phyloP scores from a whole-genome alignment of 208 protist species.

The Wallacemonas sp. region DNA sequence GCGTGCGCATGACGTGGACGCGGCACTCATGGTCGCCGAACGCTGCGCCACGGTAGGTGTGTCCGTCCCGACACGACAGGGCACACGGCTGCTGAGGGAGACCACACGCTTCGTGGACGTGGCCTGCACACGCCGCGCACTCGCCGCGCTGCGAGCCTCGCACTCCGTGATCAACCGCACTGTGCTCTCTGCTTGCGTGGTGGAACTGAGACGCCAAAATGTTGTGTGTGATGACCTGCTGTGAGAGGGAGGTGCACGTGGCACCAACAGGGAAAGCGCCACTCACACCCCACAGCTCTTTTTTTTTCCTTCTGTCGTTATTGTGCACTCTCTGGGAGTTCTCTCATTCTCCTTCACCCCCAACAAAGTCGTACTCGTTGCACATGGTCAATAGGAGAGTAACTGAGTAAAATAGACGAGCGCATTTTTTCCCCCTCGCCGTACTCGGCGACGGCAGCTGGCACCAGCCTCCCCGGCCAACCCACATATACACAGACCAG shows the following conservation, averaged over 20 bases:
- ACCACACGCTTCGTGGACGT: constrained; percentile 36
- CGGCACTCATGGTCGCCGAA: constrained; percentile 45
- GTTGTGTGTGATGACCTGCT: constrained; percentile 33
- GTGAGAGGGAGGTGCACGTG: background rate
- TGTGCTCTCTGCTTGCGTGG: constrained; percentile 39
- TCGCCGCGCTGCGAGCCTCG: constrained; percentile 38
- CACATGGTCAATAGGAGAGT: too few relatives aligned
- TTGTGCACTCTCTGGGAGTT: too few relatives aligned
- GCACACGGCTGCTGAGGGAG: constrained; percentile 43
- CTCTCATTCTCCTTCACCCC: too few relatives aligned
- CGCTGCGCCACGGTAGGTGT: constrained; percentile 23
- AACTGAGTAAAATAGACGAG: too few relatives aligned
- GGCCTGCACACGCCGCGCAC: constrained; percentile 29
- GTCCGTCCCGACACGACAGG: constrained; percentile 52
- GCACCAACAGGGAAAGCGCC: too few relatives aligned
- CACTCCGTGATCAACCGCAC: constrained; percentile 51
- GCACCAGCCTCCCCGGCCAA: too few relatives aligned
- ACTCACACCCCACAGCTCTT: too few relatives aligned
- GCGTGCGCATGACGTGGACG: constrained; percentile 39
- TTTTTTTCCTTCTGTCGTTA: background rate
- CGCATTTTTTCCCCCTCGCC: too few relatives aligned
- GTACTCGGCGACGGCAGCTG: too few relatives aligned
- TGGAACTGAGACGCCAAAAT: constrained; percentile 30
- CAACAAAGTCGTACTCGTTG: too few relatives aligned
- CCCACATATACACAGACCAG: too few relatives aligned